A percentile compares a stretch with the other conserved stretches of the same genome.
phyloP scores from a whole-genome alignment of 2,329 filamentous ascomycete genomes.

The Chaetomiaceae sp. region DNA sequence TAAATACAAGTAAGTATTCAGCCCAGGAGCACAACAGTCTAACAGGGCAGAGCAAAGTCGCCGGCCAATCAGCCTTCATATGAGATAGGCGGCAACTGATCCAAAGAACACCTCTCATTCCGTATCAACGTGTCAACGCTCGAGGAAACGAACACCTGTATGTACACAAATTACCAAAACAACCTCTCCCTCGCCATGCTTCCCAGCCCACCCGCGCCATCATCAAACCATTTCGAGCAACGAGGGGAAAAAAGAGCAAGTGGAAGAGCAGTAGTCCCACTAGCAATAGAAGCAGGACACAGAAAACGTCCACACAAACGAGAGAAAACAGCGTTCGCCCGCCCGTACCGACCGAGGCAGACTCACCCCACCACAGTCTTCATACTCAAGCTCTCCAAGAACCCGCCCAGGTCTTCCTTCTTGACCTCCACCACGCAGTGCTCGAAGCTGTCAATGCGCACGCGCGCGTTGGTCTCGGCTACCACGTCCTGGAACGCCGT shows the following conservation, averaged over 20 bases:
- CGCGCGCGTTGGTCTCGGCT: slow-evolving; percentile 79
- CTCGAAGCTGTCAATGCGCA: slow-evolving; percentile 94
- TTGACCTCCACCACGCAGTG: slow-evolving; percentile 96
- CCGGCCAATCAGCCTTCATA: no score
- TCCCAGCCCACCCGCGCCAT: not conserved
- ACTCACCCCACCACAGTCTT: slow-evolving; percentile 69
- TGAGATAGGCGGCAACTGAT: no score
- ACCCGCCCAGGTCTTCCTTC: slow-evolving; percentile 87
- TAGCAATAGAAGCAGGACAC: no score
- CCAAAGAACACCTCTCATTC: no score
- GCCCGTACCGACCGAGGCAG: not conserved
- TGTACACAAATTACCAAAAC: not conserved
- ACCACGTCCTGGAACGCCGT: slow-evolving; percentile 95
- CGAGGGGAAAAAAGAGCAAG: no score
- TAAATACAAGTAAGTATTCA: no score
- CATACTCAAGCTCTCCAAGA: slow-evolving; percentile 86
- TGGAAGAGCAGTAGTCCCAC: no score
- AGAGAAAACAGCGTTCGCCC: not conserved
- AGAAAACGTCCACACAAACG: no score
- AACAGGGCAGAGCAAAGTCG: no score
- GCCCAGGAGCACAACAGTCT: no score
- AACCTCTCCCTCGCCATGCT: not conserved
- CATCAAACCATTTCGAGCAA: no score
- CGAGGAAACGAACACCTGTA: not conserved
- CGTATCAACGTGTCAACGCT: not conserved